Base-by-base conservation (phyloP, 2,329 filamentous ascomycete genomes). In the Colletotrichum costaricense region DNA sequence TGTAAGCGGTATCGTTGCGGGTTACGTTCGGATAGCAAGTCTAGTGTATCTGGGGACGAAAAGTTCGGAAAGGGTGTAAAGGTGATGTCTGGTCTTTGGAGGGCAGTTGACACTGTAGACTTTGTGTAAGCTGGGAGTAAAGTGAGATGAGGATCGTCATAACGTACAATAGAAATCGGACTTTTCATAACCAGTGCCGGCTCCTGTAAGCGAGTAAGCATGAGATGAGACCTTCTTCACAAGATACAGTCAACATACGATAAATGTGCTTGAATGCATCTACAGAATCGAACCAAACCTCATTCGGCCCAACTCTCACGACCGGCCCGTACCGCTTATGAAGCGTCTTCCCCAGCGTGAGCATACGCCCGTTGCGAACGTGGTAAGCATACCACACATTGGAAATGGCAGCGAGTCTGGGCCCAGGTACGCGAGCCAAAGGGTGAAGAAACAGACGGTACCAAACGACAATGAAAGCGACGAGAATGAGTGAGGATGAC, bases 271-370 rank as follows among this genome's bases (percentile, higher is more conserved):
- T 83, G 72, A 86, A 88, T 0, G 85, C 88, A 60, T 88, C 86
- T 26, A 78, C 81, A 3, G 83, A 86, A 70, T 86, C 80, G 33
- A 89, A 86, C 85, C 88, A 89, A 6, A 90, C 82, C 76, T 90
- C 88, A 42, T 88, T 84, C 0, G 88, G 88, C 0, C 86, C 86
- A 8, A 90, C 84, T 0, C 88, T 83, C n/a, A 90, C 88, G 2
- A 84, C 80, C 0, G 86, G 83, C 0, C 88, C 88, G 72, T 89
- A 89, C 12, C 71, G 78, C 0, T 76, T 72, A 67, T 89, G 88
- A n/a, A 90, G 74, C 0, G 79, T 81, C 76, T 80, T 83, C 1
- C 84, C 86, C 3, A 90, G 64, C 8, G 79, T 75, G 5, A 81
- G 79, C 77, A 86, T 82, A 2, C 79, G 80, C 0, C 88, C 88